Percentiles rank a stretch among this genome's conserved stretches.
Conservation (phyloP, 2,329 filamentous ascomycete genomes). For the Pseudogymnoascus sp. region DNA sequence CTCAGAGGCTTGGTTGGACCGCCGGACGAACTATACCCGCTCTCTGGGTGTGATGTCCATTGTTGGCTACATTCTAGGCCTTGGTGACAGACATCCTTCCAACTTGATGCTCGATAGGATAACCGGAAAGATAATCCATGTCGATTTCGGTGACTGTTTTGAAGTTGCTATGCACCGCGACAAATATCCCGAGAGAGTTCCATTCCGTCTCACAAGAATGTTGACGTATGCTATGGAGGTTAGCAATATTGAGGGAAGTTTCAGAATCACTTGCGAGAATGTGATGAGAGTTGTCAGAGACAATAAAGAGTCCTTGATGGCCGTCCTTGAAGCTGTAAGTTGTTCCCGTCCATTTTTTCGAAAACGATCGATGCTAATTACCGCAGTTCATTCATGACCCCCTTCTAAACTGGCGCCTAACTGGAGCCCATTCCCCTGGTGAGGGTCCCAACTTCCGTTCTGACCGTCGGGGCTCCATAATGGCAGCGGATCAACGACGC, state of each 20-base stretch:
- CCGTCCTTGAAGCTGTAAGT: constrained; percentile 91
- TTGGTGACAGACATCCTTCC: constrained; percentile 93
- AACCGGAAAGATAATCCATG: constrained; percentile 95
- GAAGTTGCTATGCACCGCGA: constrained; percentile 99
- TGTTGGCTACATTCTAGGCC: constrained; percentile 97
- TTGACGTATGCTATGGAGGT: constrained; percentile 99
- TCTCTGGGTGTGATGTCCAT: constrained; percentile 99
- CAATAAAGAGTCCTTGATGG: constrained; percentile 98
- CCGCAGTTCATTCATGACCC: constrained; percentile 94
- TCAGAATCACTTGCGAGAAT: constrained; percentile 95
- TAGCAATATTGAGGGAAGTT: constrained; percentile 98
- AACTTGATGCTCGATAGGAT: constrained; percentile 96
- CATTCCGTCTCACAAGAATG: constrained; percentile 97
- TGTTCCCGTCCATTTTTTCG: not conserved
- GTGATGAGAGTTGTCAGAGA: constrained; percentile 94
- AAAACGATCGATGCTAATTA: constrained; percentile 20
- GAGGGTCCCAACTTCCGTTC: constrained; percentile 59
- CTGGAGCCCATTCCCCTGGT: constrained; percentile 50
- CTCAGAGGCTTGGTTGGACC: constrained; percentile 94
- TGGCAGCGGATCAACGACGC: constrained; percentile 39
- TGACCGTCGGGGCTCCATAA: constrained; percentile 47
- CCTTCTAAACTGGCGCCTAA: constrained; percentile 93
- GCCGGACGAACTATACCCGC: constrained; percentile 96
- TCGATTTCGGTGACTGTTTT: constrained; percentile 99
- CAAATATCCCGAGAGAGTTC: constrained; percentile 95